Evolutionary conservation across 2,329 filamentous ascomycete species (phyloP), one percentile per base, ranked within the genome.

Genomic region (Boeremia exigua): DNA sequence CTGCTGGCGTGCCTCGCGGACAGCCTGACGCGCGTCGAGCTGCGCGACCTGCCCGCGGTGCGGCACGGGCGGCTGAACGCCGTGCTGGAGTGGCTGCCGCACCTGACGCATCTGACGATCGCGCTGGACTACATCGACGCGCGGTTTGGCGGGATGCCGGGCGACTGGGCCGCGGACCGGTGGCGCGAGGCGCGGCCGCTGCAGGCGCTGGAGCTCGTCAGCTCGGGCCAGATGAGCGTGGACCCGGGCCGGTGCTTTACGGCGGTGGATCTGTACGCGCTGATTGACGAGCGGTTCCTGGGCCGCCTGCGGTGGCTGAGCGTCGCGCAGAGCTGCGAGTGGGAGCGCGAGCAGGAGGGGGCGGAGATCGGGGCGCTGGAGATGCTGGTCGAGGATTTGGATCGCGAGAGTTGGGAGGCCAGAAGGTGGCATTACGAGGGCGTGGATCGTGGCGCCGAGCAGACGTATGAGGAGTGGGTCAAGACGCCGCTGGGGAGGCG

Each of bases 91-190:
- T 69, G 78, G 56, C 72, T 78, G 4, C 78, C 79, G 0, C 61
- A 72, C 5, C 64, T 82, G 2, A 65, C 65, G 2, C 57, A 60
- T 19, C 74, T 82, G 1, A 77, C 74, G 58, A 69, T 82, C 39
- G 75, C 78, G 19, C 70, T 80, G 9, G 80, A 81, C 57, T 82
- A 81, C 66, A 77, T 82, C 47, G 66, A 77, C 71, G 61, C 69
- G 8, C 58, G 77, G 37, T 79, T 81, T 60, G 77, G 63, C 4
- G 43, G 61, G 27, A 60, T 66, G 56, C 69, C 69, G 0, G 3
- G 23, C 0, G 56, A 56, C 17, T 72, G 65, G 46, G 33, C 46
- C 0, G 38, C 62, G 0, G 23, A 27, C 0, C 53, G 48, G 15
- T 72, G 68, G 70, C 15, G 19, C 7, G 48, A 62, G 4, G 54